Percentiles rank a stretch among this genome's conserved stretches.
Conservation (phyloP, 331 rosid genomes). For the Phaseolus coccineus region DNA sequence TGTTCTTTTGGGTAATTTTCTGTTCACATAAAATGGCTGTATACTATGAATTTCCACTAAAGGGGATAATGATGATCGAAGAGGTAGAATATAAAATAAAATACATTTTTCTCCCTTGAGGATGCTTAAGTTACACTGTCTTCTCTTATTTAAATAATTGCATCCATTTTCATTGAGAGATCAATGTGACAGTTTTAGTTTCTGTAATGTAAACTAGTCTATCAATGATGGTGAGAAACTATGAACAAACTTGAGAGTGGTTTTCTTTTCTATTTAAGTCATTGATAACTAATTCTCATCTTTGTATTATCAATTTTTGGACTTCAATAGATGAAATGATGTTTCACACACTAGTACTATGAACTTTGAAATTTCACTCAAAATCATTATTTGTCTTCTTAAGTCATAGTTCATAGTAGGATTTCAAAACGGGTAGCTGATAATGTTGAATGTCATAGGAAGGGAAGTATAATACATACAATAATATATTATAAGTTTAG, state of each 20-base stretch:
- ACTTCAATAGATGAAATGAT: neutral
- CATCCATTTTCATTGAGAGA: no score
- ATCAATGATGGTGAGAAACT: neutral
- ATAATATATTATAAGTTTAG: slow-evolving; percentile 1
- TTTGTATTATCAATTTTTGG: neutral
- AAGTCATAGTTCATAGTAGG: neutral
- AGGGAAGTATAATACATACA: neutral
- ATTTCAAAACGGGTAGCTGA: neutral
- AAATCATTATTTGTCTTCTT: neutral
- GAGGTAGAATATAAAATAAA: no score
- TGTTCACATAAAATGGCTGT: neutral
- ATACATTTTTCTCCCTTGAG: no score
- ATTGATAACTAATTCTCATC: neutral
- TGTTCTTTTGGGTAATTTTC: slow-evolving; percentile 18
- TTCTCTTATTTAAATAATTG: no score
- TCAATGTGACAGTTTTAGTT: no score
- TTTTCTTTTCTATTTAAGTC: neutral
- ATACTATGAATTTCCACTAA: neutral
- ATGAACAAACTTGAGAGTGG: neutral
- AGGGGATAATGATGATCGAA: neutral
- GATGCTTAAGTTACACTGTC: no score
- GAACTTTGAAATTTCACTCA: neutral
- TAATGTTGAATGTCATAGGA: neutral
- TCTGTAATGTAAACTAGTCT: neutral
- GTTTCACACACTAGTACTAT: neutral